phyloP scores from a whole-genome alignment of 192 early-diverging fungal species.

The Mortierella alpina region DNA sequence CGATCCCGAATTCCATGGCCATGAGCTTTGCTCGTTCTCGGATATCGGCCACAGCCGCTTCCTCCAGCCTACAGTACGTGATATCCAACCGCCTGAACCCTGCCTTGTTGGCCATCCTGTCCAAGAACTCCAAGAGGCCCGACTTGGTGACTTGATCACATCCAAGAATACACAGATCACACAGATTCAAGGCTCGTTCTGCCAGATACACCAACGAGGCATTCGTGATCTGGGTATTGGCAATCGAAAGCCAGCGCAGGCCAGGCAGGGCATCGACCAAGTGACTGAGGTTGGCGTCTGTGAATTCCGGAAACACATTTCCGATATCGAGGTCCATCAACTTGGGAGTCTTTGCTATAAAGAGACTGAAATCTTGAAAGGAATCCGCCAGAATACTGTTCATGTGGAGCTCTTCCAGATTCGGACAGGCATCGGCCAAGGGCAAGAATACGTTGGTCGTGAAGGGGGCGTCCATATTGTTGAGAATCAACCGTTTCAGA shows the following conservation, averaged over 20 bases:
- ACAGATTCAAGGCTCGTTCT: slow-evolving; percentile 17
- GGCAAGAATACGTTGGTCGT: slow-evolving; percentile 25
- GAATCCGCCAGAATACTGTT: slow-evolving; percentile 49
- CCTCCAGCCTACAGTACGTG: slow-evolving; percentile 41
- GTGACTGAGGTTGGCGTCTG: slow-evolving; percentile 31
- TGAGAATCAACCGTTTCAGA: slow-evolving; percentile 36
- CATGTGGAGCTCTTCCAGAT: slow-evolving; percentile 43
- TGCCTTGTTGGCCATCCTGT: slow-evolving; percentile 27
- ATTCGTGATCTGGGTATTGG: slow-evolving; percentile 48
- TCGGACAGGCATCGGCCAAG: slow-evolving; percentile 33
- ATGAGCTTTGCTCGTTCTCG: slow-evolving; percentile 30
- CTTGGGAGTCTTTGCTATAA: slow-evolving; percentile 19
- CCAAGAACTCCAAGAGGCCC: slow-evolving; percentile 33
- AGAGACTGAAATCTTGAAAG: slow-evolving; percentile 35
- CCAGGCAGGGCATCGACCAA: slow-evolving; percentile 26
- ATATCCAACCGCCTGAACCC: slow-evolving; percentile 33
- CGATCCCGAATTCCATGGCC: slow-evolving; percentile 4
- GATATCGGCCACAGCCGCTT: slow-evolving; percentile 35
- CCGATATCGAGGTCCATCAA: slow-evolving; percentile 41
- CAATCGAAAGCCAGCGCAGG: slow-evolving; percentile 43
- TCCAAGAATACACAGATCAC: slow-evolving; percentile 48
- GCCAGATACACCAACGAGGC: slow-evolving; percentile 29
- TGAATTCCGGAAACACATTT: slow-evolving; percentile 44
- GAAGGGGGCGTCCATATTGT: slow-evolving; percentile 48
- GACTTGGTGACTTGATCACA: slow-evolving; percentile 48